Conservation (phyloP, 2,329 filamentous ascomycete species). For the Curvularia eragrostidis region DNA sequence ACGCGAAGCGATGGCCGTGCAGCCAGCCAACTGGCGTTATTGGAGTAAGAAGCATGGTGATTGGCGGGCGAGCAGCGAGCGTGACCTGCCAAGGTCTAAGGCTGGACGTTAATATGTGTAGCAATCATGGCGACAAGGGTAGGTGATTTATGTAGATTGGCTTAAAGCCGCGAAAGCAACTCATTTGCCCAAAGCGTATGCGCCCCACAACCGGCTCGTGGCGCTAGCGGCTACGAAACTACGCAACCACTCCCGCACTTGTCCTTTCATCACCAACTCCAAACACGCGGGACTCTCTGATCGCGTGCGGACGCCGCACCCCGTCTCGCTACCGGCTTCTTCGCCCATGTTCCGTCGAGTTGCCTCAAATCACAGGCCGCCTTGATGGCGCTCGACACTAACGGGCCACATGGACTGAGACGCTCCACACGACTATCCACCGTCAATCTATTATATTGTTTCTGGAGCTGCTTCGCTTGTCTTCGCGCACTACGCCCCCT, state of each 20-base stretch:
- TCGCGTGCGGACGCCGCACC: constrained; percentile 14
- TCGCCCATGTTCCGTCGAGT: constrained; percentile 27
- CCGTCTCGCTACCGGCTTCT: constrained; percentile 12
- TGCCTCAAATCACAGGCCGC: constrained; percentile 26
- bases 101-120: constrained; percentile 38
- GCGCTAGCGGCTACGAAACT: not conserved
- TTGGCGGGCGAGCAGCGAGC: constrained; percentile 30
- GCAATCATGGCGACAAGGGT: constrained; percentile 31
- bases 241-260: constrained; percentile 20
- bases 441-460: constrained; percentile 46
- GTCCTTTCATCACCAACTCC: constrained; percentile 23
- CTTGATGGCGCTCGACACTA: constrained; percentile 1
- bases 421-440: constrained; percentile 30
- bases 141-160: constrained; percentile 49
- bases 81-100: constrained; percentile 33
- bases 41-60: constrained; percentile 32
- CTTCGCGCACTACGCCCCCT: constrained; percentile 20
- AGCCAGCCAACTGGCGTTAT: constrained; percentile 34
- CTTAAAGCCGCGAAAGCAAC: constrained; percentile 38
- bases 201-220: too few species aligned
- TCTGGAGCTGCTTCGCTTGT: constrained; percentile 16
- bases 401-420: constrained; percentile 23
- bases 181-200: constrained; percentile 23
- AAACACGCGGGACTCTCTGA: constrained; percentile 1
- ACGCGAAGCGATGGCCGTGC: constrained; percentile 21